Percentiles rank a stretch among this genome's conserved stretches.
These are phyloP conservation scores for Lentinula edodes DNA, from an alignment of 768 basidiomycete genomes.

Conservation along the genomic window DNA sequence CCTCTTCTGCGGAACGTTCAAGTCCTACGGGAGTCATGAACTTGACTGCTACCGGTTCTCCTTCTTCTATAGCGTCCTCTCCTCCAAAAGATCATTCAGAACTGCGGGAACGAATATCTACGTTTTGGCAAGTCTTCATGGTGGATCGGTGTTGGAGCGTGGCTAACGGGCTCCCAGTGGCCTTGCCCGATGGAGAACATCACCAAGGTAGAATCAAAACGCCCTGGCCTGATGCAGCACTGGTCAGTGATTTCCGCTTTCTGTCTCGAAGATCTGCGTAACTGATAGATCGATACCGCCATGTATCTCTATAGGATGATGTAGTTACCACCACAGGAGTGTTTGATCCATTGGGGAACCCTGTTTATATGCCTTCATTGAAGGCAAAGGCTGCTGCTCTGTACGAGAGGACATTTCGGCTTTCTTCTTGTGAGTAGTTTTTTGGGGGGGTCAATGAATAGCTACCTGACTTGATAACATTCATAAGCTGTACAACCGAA, in stretches of 20 bases:
- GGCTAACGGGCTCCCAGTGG: slow-evolving; percentile 47
- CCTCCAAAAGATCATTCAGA: slow-evolving; percentile 35
- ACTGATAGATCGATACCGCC: neutral
- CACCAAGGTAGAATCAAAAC: slow-evolving; percentile 46
- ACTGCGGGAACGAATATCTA: slow-evolving; percentile 40
- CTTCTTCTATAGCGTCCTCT: slow-evolving; percentile 21
- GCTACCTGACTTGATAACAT: neutral
- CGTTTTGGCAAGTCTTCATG: slow-evolving; percentile 60
- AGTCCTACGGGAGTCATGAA: neutral
- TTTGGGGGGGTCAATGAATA: neutral
- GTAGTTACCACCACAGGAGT: neutral
- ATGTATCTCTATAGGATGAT: slow-evolving; percentile 8
- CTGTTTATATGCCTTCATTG: slow-evolving; percentile 30
- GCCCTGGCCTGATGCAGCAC: slow-evolving; percentile 34
- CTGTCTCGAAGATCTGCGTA: neutral
- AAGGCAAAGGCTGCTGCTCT: slow-evolving; percentile 48
- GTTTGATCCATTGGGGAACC: slow-evolving; percentile 15
- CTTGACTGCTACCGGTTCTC: neutral
- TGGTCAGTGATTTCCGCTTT: slow-evolving; percentile 14
- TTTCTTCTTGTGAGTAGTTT: slow-evolving; percentile 30
- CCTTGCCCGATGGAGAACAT: slow-evolving; percentile 44
- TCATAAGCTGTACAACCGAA: slow-evolving; percentile 10
- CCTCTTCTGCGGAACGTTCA: neutral
- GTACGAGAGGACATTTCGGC: slow-evolving; percentile 47
- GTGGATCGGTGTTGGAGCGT: slow-evolving; percentile 60